Percentiles rank a stretch among this genome's conserved stretches.
Conservation (phyloP, 148 eudicot genomes). For the Persicaria tinctoria region DNA sequence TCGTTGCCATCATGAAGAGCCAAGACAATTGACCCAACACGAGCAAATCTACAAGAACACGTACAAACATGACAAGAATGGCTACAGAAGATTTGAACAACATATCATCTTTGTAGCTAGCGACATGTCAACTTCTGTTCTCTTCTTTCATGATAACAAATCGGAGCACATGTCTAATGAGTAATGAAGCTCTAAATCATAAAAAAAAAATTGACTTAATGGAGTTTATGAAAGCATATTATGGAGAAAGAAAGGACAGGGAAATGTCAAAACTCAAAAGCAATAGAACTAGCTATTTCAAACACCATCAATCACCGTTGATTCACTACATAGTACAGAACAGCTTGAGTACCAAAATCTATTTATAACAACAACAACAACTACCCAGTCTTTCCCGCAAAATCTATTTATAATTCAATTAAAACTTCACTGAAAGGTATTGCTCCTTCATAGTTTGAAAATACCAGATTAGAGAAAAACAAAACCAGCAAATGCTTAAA, state of each 20-base stretch:
- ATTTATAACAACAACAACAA: no score
- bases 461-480: not conserved
- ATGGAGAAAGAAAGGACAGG: not conserved
- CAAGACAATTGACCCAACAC: conserved; percentile 80
- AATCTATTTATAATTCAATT: not conserved
- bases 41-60: conserved; percentile 55
- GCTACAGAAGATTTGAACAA: not conserved
- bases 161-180: not conserved
- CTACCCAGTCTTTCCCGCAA: no score
- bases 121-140: not conserved
- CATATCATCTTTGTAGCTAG: not conserved
- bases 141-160: not conserved
- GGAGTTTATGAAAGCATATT: not conserved
- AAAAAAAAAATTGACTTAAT: not conserved
- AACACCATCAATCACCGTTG: not conserved
- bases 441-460: not conserved
- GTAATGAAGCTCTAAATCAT: not conserved
- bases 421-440: not conserved
- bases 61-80: conserved; percentile 20
- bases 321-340: not conserved
- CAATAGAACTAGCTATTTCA: not conserved
- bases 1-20: conserved; percentile 98
- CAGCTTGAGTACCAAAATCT: not conserved
- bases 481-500: not conserved
- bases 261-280: not conserved